A percentile compares a stretch with the other conserved stretches of the same genome.
These are phyloP conservation scores for Diversispora epigaea DNA, from an alignment of 192 early-diverging fungal species.

Conservation along the genomic window DNA sequence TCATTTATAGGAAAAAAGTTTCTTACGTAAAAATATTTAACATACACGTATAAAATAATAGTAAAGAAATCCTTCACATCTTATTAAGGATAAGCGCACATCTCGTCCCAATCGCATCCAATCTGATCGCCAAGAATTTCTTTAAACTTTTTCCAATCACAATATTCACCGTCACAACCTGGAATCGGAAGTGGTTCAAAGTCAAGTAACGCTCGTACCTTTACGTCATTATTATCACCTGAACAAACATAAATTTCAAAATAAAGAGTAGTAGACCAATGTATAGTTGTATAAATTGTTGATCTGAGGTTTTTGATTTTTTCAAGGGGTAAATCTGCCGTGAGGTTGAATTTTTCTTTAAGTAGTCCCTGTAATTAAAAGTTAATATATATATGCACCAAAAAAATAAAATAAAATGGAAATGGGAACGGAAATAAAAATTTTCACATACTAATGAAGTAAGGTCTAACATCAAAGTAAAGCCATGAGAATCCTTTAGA, in stretches of 20 bases:
- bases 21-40: no score
- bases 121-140: constrained; percentile 1
- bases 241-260: constrained; percentile 10
- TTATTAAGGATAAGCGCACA: constrained; percentile 17
- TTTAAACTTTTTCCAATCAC: constrained; percentile 1
- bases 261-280: constrained; percentile 7
- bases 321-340: constrained; percentile 3
- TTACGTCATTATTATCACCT: no score
- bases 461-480: background rate
- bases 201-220: no score
- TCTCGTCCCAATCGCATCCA: background rate
- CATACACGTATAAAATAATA: no score
- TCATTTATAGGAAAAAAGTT: no score
- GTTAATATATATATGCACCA: background rate
- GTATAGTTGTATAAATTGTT: background rate
- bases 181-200: no score
- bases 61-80: no score
- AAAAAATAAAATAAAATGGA: background rate
- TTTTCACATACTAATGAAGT: constrained; percentile 4
- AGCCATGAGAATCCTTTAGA: background rate
- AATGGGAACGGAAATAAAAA: background rate
- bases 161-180: constrained; percentile 3
- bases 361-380: background rate
- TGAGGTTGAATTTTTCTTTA: background rate
- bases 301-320: background rate